Base-by-base conservation (phyloP, 306 rosid genomes). In the Albizia julibrissin region DNA sequence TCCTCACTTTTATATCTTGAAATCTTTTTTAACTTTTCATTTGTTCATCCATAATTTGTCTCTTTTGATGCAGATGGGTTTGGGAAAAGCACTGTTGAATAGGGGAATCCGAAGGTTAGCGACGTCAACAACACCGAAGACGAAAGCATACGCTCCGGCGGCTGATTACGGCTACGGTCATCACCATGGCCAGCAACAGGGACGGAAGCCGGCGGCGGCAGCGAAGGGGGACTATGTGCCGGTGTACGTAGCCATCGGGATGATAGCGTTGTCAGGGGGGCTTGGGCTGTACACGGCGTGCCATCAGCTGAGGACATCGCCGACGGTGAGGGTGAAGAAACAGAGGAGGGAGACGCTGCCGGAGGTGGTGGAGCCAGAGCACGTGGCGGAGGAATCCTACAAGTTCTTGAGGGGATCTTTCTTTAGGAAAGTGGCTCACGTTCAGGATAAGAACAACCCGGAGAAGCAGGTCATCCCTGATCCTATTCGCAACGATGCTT, bases 361-460 rank as follows among this genome's bases (percentile, higher is more conserved):
- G 19, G 99, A 95, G 87, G 98, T 95, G 84, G 91, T 85, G 61
- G 99, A 93, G 76, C 99, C 99, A 0, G 94, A 91, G 2, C 91
- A 78, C 34, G 97, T 95, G 76, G 79, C 71, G 13, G 94, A 81
- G 56, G 89, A 90, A 31, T 37, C 97, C 0, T 86, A 88, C 0
- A 87, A 70, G 22, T 84, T 56, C 47, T 0, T 86, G 0, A 83
- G 67, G 24, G 80, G 87, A 0, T 95, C 98, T 0, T 89, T 89
- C 69, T 93, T 95, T 69, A 88, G 99, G 83, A 95, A 87, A 80
- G 85, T 93, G 58, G 99, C 95, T 3, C 97, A 93, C 34, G 82
- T 95, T 27, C 93, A 87, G 74, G 89, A 89, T 13, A 83, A 75
- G 1, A 77, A 82, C 9, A 79, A 79, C 56, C 83, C 89, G 2